phyloP scores from a whole-genome alignment of 202 grass and related monocot species.

The Cymbopogon flexuosus region DNA sequence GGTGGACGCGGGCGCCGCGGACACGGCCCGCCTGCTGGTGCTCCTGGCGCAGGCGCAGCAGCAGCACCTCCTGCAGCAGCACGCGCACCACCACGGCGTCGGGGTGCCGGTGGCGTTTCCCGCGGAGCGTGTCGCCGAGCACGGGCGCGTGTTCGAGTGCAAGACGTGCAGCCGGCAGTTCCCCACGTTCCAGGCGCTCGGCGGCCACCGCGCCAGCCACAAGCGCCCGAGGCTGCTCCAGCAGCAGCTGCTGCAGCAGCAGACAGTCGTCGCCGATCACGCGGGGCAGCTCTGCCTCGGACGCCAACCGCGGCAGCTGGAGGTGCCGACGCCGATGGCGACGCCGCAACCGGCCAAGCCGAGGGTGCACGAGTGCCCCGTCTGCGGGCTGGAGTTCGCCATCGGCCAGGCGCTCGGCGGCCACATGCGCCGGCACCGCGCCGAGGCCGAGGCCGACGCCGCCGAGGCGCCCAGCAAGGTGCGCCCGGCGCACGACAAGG shows the following conservation, averaged over 20 bases:
- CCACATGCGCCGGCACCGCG: constrained; percentile 80
- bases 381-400: constrained; percentile 82
- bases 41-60: constrained; percentile 43
- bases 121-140: neutral
- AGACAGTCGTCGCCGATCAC: neutral
- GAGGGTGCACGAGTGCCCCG: constrained; percentile 59
- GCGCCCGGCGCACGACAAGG: neutral
- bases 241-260: neutral
- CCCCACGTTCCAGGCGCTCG: constrained; percentile 90
- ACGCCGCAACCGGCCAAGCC: constrained; percentile 26
- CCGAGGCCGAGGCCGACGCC: constrained; percentile 32
- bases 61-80: neutral
- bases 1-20: constrained; percentile 18
- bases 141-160: constrained; percentile 67
- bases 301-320: neutral
- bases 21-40: constrained; percentile 45
- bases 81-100: neutral
- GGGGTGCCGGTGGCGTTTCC: neutral
- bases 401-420: constrained; percentile 82
- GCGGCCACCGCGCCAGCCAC: constrained; percentile 95
- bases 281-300: constrained; percentile 27
- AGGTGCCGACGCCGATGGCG: neutral
- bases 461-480: neutral
- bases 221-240: constrained; percentile 49
- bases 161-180: constrained; percentile 80